Conservation (phyloP, 2,329 filamentous ascomycete genomes). For the Colletotrichum sp. region DNA sequence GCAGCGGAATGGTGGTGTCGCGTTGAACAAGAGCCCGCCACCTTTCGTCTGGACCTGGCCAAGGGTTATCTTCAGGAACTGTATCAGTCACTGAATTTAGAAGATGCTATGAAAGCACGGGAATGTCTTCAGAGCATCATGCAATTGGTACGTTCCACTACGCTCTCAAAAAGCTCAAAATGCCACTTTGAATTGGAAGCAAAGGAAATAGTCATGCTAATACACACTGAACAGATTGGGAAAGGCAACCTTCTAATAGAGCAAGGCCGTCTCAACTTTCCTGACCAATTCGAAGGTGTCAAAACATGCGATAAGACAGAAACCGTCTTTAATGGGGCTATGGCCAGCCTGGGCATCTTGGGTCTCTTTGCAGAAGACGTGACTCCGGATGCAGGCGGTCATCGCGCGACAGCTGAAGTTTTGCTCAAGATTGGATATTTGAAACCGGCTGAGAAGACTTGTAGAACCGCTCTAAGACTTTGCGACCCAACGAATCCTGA, state of each 20-base stretch:
- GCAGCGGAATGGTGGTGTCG: not conserved
- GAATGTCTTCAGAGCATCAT: not conserved
- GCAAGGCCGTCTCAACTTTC: not conserved
- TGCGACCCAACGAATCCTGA: not conserved
- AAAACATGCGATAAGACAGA: not conserved
- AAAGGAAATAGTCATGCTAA: not conserved
- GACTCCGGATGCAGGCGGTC: not conserved
- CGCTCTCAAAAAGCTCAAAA: not conserved
- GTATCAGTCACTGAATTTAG: not conserved
- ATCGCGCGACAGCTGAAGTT: not conserved
- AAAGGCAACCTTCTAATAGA: not conserved
- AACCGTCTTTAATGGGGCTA: not conserved
- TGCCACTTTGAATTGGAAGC: accelerated
- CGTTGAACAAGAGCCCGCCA: not conserved
- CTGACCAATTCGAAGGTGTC: not conserved
- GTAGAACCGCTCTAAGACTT: not conserved
- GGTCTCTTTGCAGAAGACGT: not conserved
- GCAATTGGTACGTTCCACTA: not conserved
- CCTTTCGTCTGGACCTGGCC: not conserved
- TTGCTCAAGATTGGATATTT: not conserved
- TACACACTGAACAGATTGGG: not conserved
- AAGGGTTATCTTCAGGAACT: not conserved
- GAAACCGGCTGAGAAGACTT: not conserved
- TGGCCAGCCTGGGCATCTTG: not conserved
- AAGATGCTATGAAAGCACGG: not conserved